Base-by-base conservation (phyloP, 495 filamentous ascomycete species). In the Talaromyces trachyspermus region DNA sequence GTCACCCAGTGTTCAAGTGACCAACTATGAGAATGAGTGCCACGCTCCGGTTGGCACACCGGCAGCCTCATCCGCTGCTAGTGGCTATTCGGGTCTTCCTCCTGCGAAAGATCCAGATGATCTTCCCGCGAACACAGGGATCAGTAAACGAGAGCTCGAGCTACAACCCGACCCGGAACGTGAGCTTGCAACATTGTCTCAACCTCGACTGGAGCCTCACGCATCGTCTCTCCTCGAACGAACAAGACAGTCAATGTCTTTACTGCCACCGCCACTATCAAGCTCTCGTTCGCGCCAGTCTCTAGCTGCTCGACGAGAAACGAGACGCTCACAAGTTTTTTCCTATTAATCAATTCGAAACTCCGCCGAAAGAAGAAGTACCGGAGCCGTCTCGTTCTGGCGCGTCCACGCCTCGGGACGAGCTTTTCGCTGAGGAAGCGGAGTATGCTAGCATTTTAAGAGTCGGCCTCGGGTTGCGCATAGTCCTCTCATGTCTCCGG, bases 381-480 rank as follows among this genome's bases (percentile, higher is more conserved):
- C 74, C 61, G 36, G 67, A 69, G 26, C 22, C 54, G 2, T 53
- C 55, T 7, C 40, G 44, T 42, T 63, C 65, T n/a, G 52, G 66
- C 2, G 65, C 65, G 4, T 66, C 71, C 0, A 80, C 76, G 17
- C 78, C 77, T 3, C 66, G 69, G 19, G 79, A 84, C 54, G 63
- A 74, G 41, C 65, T 87, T 26, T 79, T 86, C 42, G 67, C 75
- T 25, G 77, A 79, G n/a, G 78, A 83, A 42, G 81, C 81, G 12
- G 85, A 86, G 53, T 89, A 92, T 57, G 83, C 85, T 40, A 85
- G 83, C 43, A 82, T 95, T 1, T 95, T 95, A 89, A 81, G 65
- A 88, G 86, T 30, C 64, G 89, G 50, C 89, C 89, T 1, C 85
- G 82, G 52, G 74, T 95, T 46, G 84, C 81, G 44, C 72, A 72